Conservation (phyloP, 352 stramenopile species). For the Pythium myriotylum region DNA sequence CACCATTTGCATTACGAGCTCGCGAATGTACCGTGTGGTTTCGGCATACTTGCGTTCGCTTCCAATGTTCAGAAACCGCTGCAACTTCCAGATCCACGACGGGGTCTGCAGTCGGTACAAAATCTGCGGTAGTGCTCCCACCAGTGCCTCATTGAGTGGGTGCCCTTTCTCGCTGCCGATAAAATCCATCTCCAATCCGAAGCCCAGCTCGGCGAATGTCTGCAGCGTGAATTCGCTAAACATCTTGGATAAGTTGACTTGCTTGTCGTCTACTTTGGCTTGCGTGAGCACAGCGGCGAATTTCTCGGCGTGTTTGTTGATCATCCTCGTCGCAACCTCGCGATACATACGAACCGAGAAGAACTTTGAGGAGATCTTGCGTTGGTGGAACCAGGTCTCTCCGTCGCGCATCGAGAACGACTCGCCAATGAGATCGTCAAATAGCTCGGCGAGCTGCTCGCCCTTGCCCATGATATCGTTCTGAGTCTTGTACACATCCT, state of each 20-base stretch:
- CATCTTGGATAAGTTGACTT: slow-evolving; percentile 18
- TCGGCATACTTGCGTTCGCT: slow-evolving; percentile 15
- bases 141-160: slow-evolving; percentile 15
- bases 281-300: slow-evolving; percentile 1
- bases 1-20: slow-evolving; percentile 13
- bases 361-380: slow-evolving; percentile 21
- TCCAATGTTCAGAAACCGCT: slow-evolving; percentile 17
- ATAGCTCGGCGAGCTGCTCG: neutral
- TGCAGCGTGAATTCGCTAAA: slow-evolving; percentile 27
- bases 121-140: slow-evolving; percentile 8
- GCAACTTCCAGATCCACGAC: slow-evolving; percentile 20
- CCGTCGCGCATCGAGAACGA: slow-evolving; percentile 22
- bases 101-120: slow-evolving; percentile 8
- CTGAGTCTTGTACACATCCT: slow-evolving; percentile 25
- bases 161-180: slow-evolving; percentile 8
- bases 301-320: slow-evolving; percentile 21
- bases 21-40: slow-evolving; percentile 3
- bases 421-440: slow-evolving; percentile 20
- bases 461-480: slow-evolving; percentile 21
- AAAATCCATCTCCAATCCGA: slow-evolving; percentile 22
- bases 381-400: slow-evolving; percentile 20
- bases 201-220: slow-evolving; percentile 29
- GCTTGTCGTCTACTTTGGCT: neutral
- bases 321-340: slow-evolving; percentile 3
- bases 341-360: slow-evolving; percentile 18